phyloP scores from a whole-genome alignment of 306 rosid species.

The Dalbergia cultrata region DNA sequence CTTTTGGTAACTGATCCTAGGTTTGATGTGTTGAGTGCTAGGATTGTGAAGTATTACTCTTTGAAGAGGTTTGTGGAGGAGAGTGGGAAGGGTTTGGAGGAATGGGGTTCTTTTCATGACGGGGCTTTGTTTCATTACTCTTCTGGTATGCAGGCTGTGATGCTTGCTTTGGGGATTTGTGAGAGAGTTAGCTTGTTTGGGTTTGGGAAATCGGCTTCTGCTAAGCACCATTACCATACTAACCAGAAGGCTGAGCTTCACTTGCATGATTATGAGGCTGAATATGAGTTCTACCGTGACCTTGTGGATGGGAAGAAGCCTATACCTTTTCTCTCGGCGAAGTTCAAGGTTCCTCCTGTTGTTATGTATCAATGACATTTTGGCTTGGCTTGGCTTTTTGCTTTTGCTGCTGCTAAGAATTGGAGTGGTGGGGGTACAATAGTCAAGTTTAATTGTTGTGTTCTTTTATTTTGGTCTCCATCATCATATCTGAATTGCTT shows the following conservation, averaged over 20 bases:
- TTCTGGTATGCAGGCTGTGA: constrained; percentile 96
- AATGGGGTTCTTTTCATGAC: constrained; percentile 82
- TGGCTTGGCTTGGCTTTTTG: background rate
- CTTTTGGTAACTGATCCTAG: constrained; percentile 83
- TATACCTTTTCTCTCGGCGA: constrained; percentile 76
- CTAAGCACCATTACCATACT: constrained; percentile 94
- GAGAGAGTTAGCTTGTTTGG: constrained; percentile 86
- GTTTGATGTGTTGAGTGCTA: constrained; percentile 76
- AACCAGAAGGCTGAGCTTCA: constrained; percentile 90
- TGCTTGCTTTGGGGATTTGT: constrained; percentile 92
- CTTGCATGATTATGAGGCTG: constrained; percentile 96
- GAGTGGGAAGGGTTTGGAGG: constrained; percentile 72
- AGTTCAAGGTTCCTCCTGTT: constrained; percentile 84
- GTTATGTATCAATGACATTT: constrained; percentile 70
- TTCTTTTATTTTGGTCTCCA: too few relatives aligned
- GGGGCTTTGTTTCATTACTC: constrained; percentile 85
- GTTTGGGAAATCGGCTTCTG: constrained; percentile 79
- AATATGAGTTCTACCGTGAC: constrained; percentile 82
- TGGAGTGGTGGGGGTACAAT: too few relatives aligned
- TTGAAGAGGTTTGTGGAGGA: constrained; percentile 77
- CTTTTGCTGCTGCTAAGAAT: background rate
- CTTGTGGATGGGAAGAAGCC: constrained; percentile 62
- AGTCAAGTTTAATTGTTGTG: background rate
- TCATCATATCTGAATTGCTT: constrained; percentile 27
- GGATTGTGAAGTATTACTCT: constrained; percentile 94